Conservation (phyloP, 164 flowering plant genomes). For the Cinnamomum micranthum region DNA sequence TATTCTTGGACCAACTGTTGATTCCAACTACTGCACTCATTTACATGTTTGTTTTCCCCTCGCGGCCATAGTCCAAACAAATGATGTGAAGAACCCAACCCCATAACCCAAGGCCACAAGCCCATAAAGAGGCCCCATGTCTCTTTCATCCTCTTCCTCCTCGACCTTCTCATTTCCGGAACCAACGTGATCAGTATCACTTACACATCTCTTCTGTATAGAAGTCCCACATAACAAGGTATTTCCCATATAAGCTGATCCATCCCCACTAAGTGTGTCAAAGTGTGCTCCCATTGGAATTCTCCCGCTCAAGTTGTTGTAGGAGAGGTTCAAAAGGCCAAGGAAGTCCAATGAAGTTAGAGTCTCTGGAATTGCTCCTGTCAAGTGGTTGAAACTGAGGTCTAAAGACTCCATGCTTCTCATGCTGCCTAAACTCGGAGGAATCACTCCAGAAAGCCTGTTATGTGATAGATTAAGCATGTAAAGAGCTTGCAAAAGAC, state of each 20-base stretch:
- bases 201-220: not conserved
- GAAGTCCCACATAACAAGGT: conserved; percentile 10
- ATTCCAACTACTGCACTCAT: too few relatives aligned
- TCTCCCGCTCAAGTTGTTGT: conserved; percentile 20
- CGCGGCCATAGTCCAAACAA: not conserved
- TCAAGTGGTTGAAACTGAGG: not conserved
- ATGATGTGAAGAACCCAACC: conserved; percentile 14
- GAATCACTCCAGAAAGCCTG: conserved; percentile 11
- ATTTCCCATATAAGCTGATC: conserved; percentile 16
- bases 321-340: conserved; percentile 6
- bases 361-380: not conserved
- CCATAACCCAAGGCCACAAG: conserved; percentile 5
- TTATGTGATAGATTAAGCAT: conserved; percentile 22
- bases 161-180: not conserved
- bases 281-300: conserved; percentile 16
- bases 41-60: too few relatives aligned
- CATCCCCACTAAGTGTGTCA: conserved; percentile 11
- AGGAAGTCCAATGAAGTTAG: conserved; percentile 14
- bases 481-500: conserved; percentile 7
- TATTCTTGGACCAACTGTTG: too few relatives aligned
- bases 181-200: not conserved
- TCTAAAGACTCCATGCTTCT: not conserved
- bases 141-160: not conserved
- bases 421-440: conserved; percentile 1
- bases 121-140: not conserved